Base-by-base conservation (phyloP, 805 yeast species). In the Zygoascus tannicola region DNA sequence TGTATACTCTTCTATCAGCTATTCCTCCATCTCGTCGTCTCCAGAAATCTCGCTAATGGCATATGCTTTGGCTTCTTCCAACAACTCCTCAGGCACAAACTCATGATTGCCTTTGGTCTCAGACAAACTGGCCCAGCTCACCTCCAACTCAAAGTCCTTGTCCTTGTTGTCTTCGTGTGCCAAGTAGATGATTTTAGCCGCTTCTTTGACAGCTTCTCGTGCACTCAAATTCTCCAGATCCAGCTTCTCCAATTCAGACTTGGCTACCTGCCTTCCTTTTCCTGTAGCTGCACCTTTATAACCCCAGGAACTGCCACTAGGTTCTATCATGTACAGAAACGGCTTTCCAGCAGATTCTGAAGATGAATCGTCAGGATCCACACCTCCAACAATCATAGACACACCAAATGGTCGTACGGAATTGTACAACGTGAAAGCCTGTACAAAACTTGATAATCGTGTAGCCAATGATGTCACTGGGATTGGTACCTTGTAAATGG, bases 141-240 rank as follows among this genome's bases (percentile, higher is more conserved):
- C 73, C 60, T 92, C 99, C 51, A 92, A 73, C 66, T 92, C 98
- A 60, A 87, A 92, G 48, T 88, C 97, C 65, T 90, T 92, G 62
- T 92, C 98, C 65, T 90, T 92, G 65, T 87, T 86, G 59, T 92
- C 98, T 67, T 92, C 99, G 59, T 94, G 98, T 1, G 97, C 97
- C 51, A 81, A 70, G 58, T 86, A 83, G 57, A 92, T 83, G 60
- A 92, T 87, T 63, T 81, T 82, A 4, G 97, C 97, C 26, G 97
- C 97, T 59, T 84, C 83, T 56, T 84, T 87, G 32, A 92, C 82
- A 3, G 95, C 98, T 18, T 88, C 94, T 53, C 66, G 75, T 3
- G 80, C 84, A 5, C 80, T 68, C 52, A 94, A 67, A 51, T 73
- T 75, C 43, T 78, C 80, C 49, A 79, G 69, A 52, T 85, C 81